phyloP scores from a whole-genome alignment of 208 protist genomes.

The Borovskyia barvae region DNA sequence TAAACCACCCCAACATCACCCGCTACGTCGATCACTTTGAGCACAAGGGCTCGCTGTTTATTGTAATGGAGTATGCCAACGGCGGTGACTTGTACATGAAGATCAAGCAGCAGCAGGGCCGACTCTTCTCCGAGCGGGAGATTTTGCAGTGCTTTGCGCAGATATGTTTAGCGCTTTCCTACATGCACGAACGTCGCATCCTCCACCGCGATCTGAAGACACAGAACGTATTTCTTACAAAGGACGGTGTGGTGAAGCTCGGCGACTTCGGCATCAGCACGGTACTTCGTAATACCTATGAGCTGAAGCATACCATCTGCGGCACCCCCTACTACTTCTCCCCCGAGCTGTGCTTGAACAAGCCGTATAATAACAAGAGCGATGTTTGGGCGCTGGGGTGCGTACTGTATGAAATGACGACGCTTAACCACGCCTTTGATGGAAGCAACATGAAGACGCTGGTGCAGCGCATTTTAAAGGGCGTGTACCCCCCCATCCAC shows the following conservation, averaged over 20 bases:
- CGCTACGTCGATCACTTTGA: slow-evolving; percentile 89
- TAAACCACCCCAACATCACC: slow-evolving; percentile 92
- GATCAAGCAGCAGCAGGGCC: slow-evolving; percentile 71
- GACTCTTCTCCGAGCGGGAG: slow-evolving; percentile 70
- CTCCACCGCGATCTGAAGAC: slow-evolving; percentile 91
- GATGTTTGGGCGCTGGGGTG: slow-evolving; percentile 93
- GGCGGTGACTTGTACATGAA: slow-evolving; percentile 87
- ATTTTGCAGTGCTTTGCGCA: slow-evolving; percentile 87
- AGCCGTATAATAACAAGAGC: slow-evolving; percentile 94
- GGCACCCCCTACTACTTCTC: slow-evolving; percentile 96
- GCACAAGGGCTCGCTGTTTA: slow-evolving; percentile 75
- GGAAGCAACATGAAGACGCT: slow-evolving; percentile 89
- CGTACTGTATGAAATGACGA: slow-evolving; percentile 90
- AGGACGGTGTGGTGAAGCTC: slow-evolving; percentile 86
- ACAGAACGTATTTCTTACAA: slow-evolving; percentile 88
- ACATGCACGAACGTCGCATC: slow-evolving; percentile 87
- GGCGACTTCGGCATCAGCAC: slow-evolving; percentile 93
- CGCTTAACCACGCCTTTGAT: slow-evolving; percentile 89
- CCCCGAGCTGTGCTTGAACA: slow-evolving; percentile 93
- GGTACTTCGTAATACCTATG: slow-evolving; percentile 89
- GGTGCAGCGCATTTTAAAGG: slow-evolving; percentile 89
- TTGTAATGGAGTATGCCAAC: slow-evolving; percentile 94
- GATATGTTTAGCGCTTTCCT: slow-evolving; percentile 75
- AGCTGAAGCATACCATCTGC: slow-evolving; percentile 90
- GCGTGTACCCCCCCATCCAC: slow-evolving; percentile 81